These are phyloP conservation scores for Jackrogersella multiformis DNA, from an alignment of 495 filamentous ascomycete genomes.

Conservation along the genomic window DNA sequence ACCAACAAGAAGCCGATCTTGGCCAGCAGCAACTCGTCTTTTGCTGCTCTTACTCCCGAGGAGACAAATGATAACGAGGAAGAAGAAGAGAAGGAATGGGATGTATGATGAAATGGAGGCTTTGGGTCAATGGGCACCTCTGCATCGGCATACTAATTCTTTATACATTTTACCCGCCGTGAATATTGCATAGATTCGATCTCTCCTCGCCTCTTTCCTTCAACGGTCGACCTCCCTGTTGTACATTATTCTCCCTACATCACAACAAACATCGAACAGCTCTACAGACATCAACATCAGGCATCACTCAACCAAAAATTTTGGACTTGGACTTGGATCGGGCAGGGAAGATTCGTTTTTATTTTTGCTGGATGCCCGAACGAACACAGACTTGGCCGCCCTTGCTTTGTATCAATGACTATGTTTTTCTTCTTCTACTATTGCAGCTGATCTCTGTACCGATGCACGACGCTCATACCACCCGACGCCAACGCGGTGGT, in stretches of 20 bases:
- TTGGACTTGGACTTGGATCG: slow-evolving; percentile 32
- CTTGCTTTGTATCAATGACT: slow-evolving; percentile 27
- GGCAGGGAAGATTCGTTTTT: slow-evolving; percentile 8
- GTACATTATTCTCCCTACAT: slow-evolving; percentile 30
- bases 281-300: slow-evolving; percentile 23
- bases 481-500: not conserved
- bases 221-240: slow-evolving; percentile 26
- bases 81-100: slow-evolving; percentile 60
- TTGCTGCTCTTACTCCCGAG: slow-evolving; percentile 57
- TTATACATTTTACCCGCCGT: slow-evolving; percentile 39
- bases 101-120: slow-evolving; percentile 48
- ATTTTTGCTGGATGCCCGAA: slow-evolving; percentile 5
- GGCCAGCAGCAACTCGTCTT: slow-evolving; percentile 52
- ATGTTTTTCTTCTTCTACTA: slow-evolving; percentile 13
- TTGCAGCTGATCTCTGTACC: not conserved
- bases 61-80: slow-evolving; percentile 50
- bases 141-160: slow-evolving; percentile 15
- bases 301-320: slow-evolving; percentile 16
- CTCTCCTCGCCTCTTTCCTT: slow-evolving; percentile 8
- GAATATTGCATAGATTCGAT: slow-evolving; percentile 36
- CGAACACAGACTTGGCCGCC: slow-evolving; percentile 2
- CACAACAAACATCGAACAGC: not conserved
- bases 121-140: slow-evolving; percentile 2
- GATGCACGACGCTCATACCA: not conserved
- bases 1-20: slow-evolving; percentile 43